These are phyloP conservation scores for Rhodotorula sp. DNA, from an alignment of 1,284 basidiomycete genomes.

Conservation along the genomic window DNA sequence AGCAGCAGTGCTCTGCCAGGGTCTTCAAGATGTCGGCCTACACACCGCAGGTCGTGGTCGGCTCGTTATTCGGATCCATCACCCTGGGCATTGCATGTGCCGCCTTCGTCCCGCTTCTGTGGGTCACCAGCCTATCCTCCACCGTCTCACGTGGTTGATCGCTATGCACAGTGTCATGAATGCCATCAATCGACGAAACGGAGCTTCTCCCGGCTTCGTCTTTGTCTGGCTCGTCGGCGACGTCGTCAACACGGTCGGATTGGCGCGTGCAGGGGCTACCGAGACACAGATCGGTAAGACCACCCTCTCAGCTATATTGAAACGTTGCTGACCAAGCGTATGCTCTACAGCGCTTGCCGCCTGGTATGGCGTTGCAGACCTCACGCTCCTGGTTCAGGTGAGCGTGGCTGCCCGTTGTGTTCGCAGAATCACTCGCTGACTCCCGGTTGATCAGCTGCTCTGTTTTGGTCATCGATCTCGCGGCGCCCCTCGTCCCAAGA, in stretches of 20 bases:
- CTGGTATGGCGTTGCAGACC: conserved; percentile 3
- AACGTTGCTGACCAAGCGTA: not conserved
- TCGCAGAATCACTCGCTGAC: no score
- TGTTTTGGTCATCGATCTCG: conserved; percentile 9
- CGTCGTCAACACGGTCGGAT: not conserved
- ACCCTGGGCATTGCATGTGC: conserved; percentile 3
- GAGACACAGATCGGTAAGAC: no score
- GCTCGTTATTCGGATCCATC: not conserved
- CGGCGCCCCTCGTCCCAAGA: not conserved
- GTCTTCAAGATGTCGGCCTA: no score
- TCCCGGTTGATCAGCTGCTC: not conserved
- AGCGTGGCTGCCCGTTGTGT: no score
- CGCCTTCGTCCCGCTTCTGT: conserved; percentile 10
- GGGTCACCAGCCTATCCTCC: no score
- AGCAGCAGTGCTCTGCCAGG: no score
- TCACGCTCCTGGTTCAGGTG: not conserved
- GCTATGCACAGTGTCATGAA: not conserved
- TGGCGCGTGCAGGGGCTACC: no score
- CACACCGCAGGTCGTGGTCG: not conserved
- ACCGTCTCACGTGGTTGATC: no score
- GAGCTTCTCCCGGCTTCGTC: not conserved
- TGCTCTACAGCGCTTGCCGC: not conserved
- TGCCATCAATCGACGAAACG: no score
- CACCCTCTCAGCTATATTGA: no score
- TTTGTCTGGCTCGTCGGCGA: conserved; percentile 5